These are phyloP conservation scores for Penicillium alfredii DNA, from an alignment of 495 filamentous ascomycete species.

Conservation along the genomic window DNA sequence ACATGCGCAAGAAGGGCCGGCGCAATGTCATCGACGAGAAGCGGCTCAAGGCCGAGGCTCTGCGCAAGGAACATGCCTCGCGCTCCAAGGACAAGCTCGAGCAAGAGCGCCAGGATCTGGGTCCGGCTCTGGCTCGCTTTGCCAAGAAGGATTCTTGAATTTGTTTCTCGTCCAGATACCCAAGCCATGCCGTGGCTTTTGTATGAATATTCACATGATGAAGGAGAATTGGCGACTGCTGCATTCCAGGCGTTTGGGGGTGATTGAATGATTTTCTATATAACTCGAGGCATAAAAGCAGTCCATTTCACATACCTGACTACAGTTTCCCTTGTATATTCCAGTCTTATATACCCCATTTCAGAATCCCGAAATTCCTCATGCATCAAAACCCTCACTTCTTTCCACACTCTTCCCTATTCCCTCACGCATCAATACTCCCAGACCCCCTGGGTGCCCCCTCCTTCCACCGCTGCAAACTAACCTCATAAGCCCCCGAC, in stretches of 20 bases:
- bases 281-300: too few relatives aligned
- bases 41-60: conserved; percentile 58
- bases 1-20: conserved; percentile 80
- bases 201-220: conserved; percentile 16
- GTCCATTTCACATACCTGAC: too few relatives aligned
- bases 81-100: conserved; percentile 60
- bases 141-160: conserved; percentile 45
- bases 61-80: conserved; percentile 58
- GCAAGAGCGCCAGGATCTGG: conserved; percentile 54
- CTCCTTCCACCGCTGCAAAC: conserved; percentile 47
- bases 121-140: conserved; percentile 68
- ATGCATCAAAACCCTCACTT: background rate
- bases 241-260: conserved; percentile 30
- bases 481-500: conserved; percentile 64
- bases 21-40: conserved; percentile 92
- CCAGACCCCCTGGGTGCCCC: conserved; percentile 45
- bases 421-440: conserved; percentile 29
- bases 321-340: too few relatives aligned
- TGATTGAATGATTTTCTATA: too few relatives aligned
- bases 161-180: conserved; percentile 21
- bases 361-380: background rate
- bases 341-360: too few relatives aligned
- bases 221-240: conserved; percentile 17
- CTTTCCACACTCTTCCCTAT: background rate
- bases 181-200: conserved; percentile 21